A percentile compares a stretch with the other conserved stretches of the same genome.
These are phyloP conservation scores for Mariannaea sp. DNA, from an alignment of 2,329 filamentous ascomycete genomes.

Conservation along the genomic window DNA sequence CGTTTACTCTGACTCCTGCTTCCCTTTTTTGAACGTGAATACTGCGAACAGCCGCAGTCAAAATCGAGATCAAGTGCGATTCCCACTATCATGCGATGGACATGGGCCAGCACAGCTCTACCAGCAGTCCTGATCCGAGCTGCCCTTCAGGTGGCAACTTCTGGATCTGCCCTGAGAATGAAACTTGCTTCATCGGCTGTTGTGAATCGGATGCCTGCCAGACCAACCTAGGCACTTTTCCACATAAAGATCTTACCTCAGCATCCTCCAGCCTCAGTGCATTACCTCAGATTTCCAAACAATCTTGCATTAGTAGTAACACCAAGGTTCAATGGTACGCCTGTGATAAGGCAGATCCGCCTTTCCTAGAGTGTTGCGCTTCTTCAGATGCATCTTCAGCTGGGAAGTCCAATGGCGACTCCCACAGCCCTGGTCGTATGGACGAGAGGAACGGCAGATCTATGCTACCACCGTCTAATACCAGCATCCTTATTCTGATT, in stretches of 20 bases:
- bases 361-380: conserved; percentile 48
- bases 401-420: conserved; percentile 17
- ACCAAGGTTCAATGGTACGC: conserved; percentile 40
- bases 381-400: conserved; percentile 31
- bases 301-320: conserved; percentile 39
- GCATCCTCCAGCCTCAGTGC: conserved; percentile 37
- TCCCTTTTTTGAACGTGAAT: too few species aligned
- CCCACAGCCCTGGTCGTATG: conserved; percentile 26
- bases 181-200: conserved; percentile 47
- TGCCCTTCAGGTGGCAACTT: conserved; percentile 43
- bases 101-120: conserved; percentile 3
- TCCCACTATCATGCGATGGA: background rate
- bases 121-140: conserved; percentile 32
- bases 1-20: too few species aligned
- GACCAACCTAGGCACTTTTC: conserved; percentile 24
- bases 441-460: conserved; percentile 11
- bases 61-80: background rate
- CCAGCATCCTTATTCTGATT: background rate
- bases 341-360: conserved; percentile 37
- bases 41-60: background rate
- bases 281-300: conserved; percentile 37
- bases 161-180: conserved; percentile 44
- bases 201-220: conserved; percentile 44
- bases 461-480: background rate
- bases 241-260: conserved; percentile 27